Percentiles rank a stretch among this genome's conserved stretches.
Conservation (phyloP, 306 rosid genomes). For the Cicer bijugum region DNA sequence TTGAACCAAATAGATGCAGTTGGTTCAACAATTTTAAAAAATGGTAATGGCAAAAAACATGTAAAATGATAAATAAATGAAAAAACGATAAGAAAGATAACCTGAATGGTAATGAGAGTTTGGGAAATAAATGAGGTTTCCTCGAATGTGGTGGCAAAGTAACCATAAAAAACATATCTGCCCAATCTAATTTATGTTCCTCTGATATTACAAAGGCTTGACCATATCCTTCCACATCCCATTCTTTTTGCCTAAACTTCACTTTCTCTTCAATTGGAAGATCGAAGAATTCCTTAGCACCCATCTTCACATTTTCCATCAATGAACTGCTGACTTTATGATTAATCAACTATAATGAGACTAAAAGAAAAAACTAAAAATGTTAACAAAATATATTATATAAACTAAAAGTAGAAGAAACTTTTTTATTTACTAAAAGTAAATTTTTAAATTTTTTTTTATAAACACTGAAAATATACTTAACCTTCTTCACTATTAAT, state of each 20-base stretch:
- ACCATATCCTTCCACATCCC: slow-evolving; percentile 53
- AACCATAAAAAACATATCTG: slow-evolving; percentile 41
- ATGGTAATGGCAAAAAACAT: not conserved
- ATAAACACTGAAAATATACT: no score
- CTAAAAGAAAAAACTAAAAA: no score
- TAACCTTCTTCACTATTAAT: no score
- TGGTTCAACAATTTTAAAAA: no score
- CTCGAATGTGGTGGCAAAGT: slow-evolving; percentile 47
- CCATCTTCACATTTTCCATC: slow-evolving; percentile 35
- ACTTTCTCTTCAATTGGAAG: slow-evolving; percentile 32
- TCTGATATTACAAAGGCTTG: slow-evolving; percentile 55
- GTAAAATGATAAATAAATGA: not conserved
- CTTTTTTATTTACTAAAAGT: no score
- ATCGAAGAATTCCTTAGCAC: slow-evolving; percentile 15
- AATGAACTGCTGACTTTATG: slow-evolving; percentile 18
- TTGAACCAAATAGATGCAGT: no score
- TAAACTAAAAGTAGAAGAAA: no score
- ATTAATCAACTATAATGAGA: slow-evolving; percentile 23
- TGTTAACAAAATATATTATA: no score
- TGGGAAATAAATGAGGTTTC: slow-evolving; percentile 55
- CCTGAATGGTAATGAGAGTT: slow-evolving; percentile 52
- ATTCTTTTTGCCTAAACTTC: not conserved
- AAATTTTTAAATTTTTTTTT: no score
- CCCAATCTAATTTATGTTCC: slow-evolving; percentile 63
- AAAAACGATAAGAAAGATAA: not conserved